Conservation (phyloP, 2,329 filamentous ascomycete species). For the Fusarium transvaalense region DNA sequence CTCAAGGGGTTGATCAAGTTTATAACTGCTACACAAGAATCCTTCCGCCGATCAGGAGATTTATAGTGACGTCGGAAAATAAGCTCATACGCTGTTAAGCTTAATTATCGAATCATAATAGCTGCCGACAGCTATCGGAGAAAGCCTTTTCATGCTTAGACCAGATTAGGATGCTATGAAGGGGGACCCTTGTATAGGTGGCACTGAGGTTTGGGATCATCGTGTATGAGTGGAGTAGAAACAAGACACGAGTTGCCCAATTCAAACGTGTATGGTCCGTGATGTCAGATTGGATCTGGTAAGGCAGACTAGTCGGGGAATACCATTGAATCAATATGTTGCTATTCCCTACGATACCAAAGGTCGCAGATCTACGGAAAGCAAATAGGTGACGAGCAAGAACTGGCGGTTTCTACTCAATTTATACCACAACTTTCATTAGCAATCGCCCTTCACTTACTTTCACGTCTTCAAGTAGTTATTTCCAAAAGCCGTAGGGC, state of each 20-base stretch:
- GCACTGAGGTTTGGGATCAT: constrained; percentile 3
- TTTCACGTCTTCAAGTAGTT: fast-evolving
- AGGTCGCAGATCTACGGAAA: no score
- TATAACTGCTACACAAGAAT: not conserved
- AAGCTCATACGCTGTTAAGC: not conserved
- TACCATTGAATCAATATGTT: not conserved
- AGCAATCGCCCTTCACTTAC: no score
- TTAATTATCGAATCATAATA: not conserved
- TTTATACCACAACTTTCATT: not conserved
- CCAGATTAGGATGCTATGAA: not conserved
- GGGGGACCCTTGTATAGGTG: not conserved
- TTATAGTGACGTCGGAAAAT: not conserved
- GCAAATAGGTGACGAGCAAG: no score
- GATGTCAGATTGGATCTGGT: constrained; percentile 7
- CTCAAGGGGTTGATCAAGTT: not conserved
- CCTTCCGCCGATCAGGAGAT: not conserved
- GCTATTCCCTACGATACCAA: not conserved
- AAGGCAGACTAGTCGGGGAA: not conserved
- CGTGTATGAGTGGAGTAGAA: constrained; percentile 12
- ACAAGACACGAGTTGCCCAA: constrained; percentile 20
- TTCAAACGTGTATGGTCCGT: not conserved
- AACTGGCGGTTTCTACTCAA: fast-evolving
- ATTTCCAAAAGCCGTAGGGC: not conserved
- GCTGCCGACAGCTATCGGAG: no score
- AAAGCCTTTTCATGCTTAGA: not conserved